Evolutionary conservation across 768 basidiomycete species (phyloP).

Genomic region (Sarcodon aspratus): DNA sequence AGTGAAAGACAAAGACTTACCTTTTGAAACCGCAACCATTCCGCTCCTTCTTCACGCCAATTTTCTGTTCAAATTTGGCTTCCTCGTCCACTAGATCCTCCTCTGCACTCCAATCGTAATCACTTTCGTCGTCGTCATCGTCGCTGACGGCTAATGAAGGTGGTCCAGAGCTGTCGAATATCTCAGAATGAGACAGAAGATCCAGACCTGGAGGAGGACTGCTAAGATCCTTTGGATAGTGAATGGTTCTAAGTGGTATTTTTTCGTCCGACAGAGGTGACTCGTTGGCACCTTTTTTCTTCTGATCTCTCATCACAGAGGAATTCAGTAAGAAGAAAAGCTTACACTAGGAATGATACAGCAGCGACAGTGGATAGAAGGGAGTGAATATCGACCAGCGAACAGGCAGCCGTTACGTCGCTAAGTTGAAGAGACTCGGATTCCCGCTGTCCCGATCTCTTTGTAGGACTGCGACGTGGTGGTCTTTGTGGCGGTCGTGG

Average conservation of each 20-base stretch:
- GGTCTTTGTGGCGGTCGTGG: too few species aligned
- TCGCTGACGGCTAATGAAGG: constrained; percentile 43
- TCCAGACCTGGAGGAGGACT: constrained; percentile 12
- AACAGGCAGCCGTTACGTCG: too few species aligned
- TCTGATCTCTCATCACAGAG: too few species aligned
- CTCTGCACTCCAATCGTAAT: constrained; percentile 74
- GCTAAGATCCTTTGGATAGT: constrained; percentile 37
- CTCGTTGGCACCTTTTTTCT: too few species aligned
- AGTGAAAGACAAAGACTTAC: constrained; percentile 22
- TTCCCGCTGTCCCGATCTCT: too few species aligned
- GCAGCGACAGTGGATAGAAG: too few species aligned
- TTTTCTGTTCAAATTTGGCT: constrained; percentile 49
- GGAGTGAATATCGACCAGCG: too few species aligned
- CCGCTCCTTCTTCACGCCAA: constrained; percentile 36
- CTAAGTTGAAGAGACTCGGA: too few species aligned
- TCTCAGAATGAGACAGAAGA: constrained; percentile 1
- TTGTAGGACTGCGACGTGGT: too few species aligned
- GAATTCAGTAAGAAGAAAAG: too few species aligned
- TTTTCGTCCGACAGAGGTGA: background rate
- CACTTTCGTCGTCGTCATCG: constrained; percentile 44
- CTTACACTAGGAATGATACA: too few species aligned
- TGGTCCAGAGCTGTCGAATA: constrained; percentile 16
- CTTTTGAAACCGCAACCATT: constrained; percentile 41
- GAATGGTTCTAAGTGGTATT: constrained; percentile 21
- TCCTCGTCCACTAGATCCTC: constrained; percentile 67